Evolutionary conservation across 1,284 basidiomycete genomes (phyloP).

Genomic region (Wolfiporia cocos): DNA sequence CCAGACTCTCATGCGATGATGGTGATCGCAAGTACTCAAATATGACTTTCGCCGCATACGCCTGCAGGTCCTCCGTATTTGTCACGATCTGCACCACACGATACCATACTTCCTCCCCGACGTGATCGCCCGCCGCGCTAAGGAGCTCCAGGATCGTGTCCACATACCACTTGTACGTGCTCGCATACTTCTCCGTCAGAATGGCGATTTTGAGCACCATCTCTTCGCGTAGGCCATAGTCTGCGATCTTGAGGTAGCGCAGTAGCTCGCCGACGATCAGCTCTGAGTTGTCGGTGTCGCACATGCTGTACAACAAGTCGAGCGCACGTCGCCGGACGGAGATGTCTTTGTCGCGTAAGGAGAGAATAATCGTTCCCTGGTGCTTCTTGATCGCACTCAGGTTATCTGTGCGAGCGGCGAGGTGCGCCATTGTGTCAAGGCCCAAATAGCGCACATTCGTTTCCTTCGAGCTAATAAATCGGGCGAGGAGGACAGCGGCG

Average conservation of each 20-base stretch:
- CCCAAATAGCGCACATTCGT: conserved; percentile 98
- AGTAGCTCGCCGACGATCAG: conserved; percentile 93
- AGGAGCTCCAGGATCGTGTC: conserved; percentile 95
- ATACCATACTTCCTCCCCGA: conserved; percentile 99
- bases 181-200: conserved; percentile 95
- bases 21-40: conserved; percentile 87
- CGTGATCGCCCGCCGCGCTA: conserved; percentile 94
- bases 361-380: conserved; percentile 92
- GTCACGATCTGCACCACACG: conserved; percentile 98
- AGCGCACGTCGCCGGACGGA: conserved; percentile 92
- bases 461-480: conserved; percentile 96
- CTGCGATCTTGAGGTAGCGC: conserved; percentile 89
- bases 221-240: conserved; percentile 94
- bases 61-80: conserved; percentile 95
- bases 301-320: conserved; percentile 98
- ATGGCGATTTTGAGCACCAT: conserved; percentile 99
- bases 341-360: conserved; percentile 95
- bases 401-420: conserved; percentile 89
- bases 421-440: conserved; percentile 96
- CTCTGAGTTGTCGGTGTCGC: conserved; percentile 93
- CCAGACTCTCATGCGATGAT: conserved; percentile 93
- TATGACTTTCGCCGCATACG: conserved; percentile 93
- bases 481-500: conserved; percentile 88
- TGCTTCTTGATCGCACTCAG: conserved; percentile 93
- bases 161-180: conserved; percentile 93